Base-by-base conservation (phyloP, 1,284 basidiomycete species). In the Chalciporus sp. region DNA sequence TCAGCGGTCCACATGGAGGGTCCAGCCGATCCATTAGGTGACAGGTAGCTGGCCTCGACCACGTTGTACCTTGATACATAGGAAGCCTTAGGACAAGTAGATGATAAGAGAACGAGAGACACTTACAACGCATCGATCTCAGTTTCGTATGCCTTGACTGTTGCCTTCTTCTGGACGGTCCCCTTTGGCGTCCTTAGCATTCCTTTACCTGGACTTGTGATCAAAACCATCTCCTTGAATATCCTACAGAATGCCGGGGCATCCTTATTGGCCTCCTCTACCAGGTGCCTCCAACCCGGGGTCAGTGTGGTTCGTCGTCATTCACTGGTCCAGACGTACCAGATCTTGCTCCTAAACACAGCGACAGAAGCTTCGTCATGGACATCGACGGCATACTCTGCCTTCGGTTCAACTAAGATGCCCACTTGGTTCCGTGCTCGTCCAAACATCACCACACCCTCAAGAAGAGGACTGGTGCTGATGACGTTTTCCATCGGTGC, bases 401-500 rank as follows among this genome's bases (percentile, higher is more conserved):
- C 29, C 0, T 29, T 39, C 0, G 69, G 68, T 54, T 77, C 73
- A 37, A 79, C 59, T 19, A 77, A 55, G 16, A 75, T 55, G 2
- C 77, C 77, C 12, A 69, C 60, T 35, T 72, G 69, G 31, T 66
- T 63, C 6, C 62, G 71, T 17, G 61, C 66, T 2, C 66, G 60
- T 16, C 70, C 69, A 52, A 72, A 70, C 54, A 76, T 62, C n/a
- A 75, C 52, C 10, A 61, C 62, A 0, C 59, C 67, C 7, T 58
- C 42, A 11, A 77, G 61, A 11, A 49, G 37, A 1, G 62, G 52
- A 33, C 50, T 49, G 3, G 62, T 58, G 14, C 20, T 26, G 26
- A 72, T 62, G 20, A 64, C 56, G 4, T 47, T 54, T 40, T 72
- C 72, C 56, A 68, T 64, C 0, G 61, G 62, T 12, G 41, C 28